phyloP scores from a whole-genome alignment of 2,329 filamentous ascomycete species.

The Stemphylium vesicarium region DNA sequence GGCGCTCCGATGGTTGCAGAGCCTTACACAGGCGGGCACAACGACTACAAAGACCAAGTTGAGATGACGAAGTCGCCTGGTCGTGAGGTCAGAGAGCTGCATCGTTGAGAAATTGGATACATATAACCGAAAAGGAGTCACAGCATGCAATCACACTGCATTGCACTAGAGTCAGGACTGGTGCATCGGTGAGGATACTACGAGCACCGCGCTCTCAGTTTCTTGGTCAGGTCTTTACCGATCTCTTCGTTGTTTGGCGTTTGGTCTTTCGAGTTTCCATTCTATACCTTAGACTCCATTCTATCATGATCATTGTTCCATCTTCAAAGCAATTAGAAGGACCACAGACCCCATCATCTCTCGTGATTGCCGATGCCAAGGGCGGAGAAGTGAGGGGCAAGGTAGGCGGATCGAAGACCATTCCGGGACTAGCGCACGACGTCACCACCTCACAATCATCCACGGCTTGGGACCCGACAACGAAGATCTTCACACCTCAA shows the following conservation, averaged over 20 bases:
- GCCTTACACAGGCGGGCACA: not conserved
- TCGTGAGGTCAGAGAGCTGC: not conserved
- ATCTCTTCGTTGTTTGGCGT: no score
- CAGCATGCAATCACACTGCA: no score
- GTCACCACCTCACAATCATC: conserved; percentile 1
- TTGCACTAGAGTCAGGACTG: no score
- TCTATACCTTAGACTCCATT: not conserved
- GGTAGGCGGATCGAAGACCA: conserved; percentile 5
- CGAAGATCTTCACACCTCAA: conserved; percentile 3
- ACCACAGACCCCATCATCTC: not conserved
- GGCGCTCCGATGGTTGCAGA: not conserved
- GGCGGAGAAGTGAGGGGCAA: conserved; percentile 3
- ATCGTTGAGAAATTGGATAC: no score
- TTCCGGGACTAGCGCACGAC: conserved; percentile 2
- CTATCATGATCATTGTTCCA: not conserved
- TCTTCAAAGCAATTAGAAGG: not conserved
- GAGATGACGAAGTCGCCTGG: no score
- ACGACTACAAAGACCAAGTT: not conserved
- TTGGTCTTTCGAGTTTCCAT: not conserved
- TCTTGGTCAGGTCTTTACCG: no score
- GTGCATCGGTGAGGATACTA: no score
- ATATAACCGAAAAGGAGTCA: no score
- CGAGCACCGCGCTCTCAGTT: no score
- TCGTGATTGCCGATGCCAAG: not conserved
- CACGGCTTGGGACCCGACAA: not conserved